Conservation (phyloP, 768 basidiomycete species). For the Tubosaeta sp. region DNA sequence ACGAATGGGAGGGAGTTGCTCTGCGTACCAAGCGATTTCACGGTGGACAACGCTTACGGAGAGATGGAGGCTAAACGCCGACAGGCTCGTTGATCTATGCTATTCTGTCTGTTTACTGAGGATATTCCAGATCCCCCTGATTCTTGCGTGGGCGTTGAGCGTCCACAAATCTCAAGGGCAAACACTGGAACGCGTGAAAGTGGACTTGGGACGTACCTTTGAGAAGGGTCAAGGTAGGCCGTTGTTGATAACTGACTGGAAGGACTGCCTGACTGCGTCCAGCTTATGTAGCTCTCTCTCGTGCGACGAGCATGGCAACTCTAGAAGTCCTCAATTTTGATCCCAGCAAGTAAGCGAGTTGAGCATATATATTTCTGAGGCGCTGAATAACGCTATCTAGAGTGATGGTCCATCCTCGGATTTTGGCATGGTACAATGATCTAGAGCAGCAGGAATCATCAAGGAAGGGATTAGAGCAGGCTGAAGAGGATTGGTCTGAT, state of each 20-base stretch:
- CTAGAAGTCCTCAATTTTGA: conserved; percentile 66
- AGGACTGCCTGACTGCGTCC: neutral
- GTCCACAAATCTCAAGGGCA: conserved; percentile 92
- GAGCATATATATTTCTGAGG: neutral
- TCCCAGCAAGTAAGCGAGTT: conserved; percentile 45
- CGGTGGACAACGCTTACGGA: conserved; percentile 57
- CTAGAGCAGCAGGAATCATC: conserved; percentile 18
- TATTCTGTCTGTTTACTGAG: neutral
- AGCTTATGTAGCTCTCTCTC: conserved; percentile 73
- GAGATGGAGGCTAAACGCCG: conserved; percentile 53
- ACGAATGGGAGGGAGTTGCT: conserved; percentile 43
- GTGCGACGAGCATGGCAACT: conserved; percentile 62
- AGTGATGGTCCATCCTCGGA: conserved; percentile 60
- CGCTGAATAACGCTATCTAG: conserved; percentile 31
- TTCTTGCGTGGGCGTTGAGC: conserved; percentile 83
- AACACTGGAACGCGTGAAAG: conserved; percentile 78
- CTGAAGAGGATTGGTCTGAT: conserved; percentile 18
- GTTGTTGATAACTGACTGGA: neutral
- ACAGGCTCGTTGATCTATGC: conserved; percentile 40
- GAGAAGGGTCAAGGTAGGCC: conserved; percentile 71
- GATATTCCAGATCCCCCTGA: conserved; percentile 48
- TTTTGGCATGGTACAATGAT: conserved; percentile 52
- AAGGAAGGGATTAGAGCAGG: conserved; percentile 8
- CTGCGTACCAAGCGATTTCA: conserved; percentile 56
- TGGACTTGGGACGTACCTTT: conserved; percentile 72